Conservation (phyloP, 2,329 filamentous ascomycete species). For the Tolypocladium amazonense region DNA sequence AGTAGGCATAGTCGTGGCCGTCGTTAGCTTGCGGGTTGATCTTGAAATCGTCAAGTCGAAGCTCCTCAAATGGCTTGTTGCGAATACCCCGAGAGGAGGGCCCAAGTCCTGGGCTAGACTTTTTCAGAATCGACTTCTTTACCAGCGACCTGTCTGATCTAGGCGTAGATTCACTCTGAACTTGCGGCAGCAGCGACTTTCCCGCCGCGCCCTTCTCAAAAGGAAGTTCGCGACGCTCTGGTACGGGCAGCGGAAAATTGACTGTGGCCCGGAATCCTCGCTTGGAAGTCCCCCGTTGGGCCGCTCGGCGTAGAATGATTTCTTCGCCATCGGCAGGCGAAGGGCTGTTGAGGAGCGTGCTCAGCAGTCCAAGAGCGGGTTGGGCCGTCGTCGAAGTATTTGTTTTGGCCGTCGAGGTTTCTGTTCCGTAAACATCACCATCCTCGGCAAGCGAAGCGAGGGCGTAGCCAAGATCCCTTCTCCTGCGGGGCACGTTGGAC, state of each 20-base stretch:
- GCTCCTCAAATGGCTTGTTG: conserved; percentile 40
- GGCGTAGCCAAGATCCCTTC: conserved; percentile 19
- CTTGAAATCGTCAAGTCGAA: conserved; percentile 67
- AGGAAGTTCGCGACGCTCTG: conserved; percentile 30
- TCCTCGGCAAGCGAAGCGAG: conserved; percentile 39
- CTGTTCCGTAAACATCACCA: conserved; percentile 18
- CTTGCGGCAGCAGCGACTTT: background rate
- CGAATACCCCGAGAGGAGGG: conserved; percentile 36
- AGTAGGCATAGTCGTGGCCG: conserved; percentile 61
- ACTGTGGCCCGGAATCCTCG: background rate
- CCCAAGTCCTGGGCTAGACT: background rate
- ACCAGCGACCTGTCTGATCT: conserved; percentile 5
- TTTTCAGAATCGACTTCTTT: conserved; percentile 8
- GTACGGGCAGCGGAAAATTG: conserved; percentile 18
- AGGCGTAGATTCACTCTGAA: background rate
- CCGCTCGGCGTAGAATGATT: conserved; percentile 12
- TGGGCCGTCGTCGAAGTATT: conserved; percentile 2
- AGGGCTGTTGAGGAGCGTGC: conserved; percentile 20
- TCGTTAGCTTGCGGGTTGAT: conserved; percentile 65
- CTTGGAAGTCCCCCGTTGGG: conserved; percentile 8
- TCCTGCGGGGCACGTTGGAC: conserved; percentile 7
- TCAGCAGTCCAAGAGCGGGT: conserved; percentile 17
- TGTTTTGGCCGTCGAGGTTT: background rate
- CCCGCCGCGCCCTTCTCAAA: conserved; percentile 18
- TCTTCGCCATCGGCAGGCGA: conserved; percentile 2